Base-by-base conservation (phyloP, 257 asterid species). In the Solanum lignicaule region DNA sequence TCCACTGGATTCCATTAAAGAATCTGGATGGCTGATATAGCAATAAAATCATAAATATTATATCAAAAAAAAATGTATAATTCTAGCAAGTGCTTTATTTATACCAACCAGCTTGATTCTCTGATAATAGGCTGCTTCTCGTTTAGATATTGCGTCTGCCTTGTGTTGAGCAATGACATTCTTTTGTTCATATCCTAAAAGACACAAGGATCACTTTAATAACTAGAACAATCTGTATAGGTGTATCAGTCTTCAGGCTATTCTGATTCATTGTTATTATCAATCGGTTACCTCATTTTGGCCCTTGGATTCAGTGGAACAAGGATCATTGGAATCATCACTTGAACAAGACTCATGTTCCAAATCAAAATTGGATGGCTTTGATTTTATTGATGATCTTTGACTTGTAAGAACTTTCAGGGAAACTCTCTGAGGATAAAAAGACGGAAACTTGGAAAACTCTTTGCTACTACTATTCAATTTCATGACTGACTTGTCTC, bases 361-460 rank as follows among this genome's bases (percentile, higher is more conserved):
- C 39, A 88, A 25, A 65, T 88, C 92, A 73, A 88, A 55, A 71
- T 79, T 16, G 78, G 35, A 85, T 39, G 88, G 86, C 85, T 55
- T 84, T 31, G 89, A 83, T 48, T 87, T 46, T 84, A 76, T 32
- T 69, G 93, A 76, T 14, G 91, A 87, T 60, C 62, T 89, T 88
- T 90, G 92, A 58, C 89, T 91, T 46, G 88, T 78, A 58, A 94
- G 86, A 55, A 88, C 79, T n/a, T 87, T 83, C 11, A 92, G 90
- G 23, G 98, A 93, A 46, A 94, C 97, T 90, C 97, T 94, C 86
- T 93, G 90, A 13, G 98, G 98, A 62, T 65, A 79, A 81, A 94
- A 92, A 4, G 98, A 94, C 83, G 97, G 98, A 86, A 92, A 92
- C 82, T 87, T 89, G 20, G 92, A 91, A 2, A 93, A 88, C 60